A percentile compares a stretch with the other conserved stretches of the same genome.
Evolutionary conservation across 768 basidiomycete species (phyloP).

Genomic region (Pisolithus microcarpus): DNA sequence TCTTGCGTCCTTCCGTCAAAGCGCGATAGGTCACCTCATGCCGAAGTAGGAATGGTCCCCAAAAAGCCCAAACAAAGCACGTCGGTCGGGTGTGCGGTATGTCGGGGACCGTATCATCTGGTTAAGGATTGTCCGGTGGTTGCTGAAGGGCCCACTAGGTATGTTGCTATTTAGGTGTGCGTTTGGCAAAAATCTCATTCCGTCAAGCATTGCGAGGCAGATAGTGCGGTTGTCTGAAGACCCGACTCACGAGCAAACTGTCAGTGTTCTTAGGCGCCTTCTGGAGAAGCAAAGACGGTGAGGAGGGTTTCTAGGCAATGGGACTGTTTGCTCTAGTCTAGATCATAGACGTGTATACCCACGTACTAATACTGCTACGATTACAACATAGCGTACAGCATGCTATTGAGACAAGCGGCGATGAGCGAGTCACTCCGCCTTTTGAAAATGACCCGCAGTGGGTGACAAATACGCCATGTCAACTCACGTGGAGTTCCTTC

Average conservation of each 20-base stretch:
- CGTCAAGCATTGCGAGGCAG: constrained; percentile 34
- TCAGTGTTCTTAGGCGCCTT: constrained; percentile 34
- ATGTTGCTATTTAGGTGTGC: constrained; percentile 5
- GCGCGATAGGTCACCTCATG: constrained; percentile 29
- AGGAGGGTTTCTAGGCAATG: not conserved
- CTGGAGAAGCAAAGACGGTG: constrained; percentile 30
- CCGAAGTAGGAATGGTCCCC: constrained; percentile 16
- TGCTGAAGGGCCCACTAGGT: constrained; percentile 49
- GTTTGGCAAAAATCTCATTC: constrained; percentile 2
- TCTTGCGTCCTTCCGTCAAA: constrained; percentile 23
- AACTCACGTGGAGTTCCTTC: no score
- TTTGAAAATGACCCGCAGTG: no score
- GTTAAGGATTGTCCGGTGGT: constrained; percentile 53
- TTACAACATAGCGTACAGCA: no score
- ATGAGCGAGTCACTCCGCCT: no score
- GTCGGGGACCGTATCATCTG: constrained; percentile 38
- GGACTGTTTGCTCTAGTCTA: no score
- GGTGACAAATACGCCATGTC: no score
- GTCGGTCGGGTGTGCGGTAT: constrained; percentile 39
- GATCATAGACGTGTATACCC: no score
- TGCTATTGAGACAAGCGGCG: no score
- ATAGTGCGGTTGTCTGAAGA: constrained; percentile 39
- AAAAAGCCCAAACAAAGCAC: constrained; percentile 34
- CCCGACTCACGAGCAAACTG: constrained; percentile 28
- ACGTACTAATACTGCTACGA: no score